Evolutionary conservation across 192 early-diverging fungal species (phyloP), one percentile per base, ranked within the genome.

Genomic region (Lobosporangium transversale): DNA sequence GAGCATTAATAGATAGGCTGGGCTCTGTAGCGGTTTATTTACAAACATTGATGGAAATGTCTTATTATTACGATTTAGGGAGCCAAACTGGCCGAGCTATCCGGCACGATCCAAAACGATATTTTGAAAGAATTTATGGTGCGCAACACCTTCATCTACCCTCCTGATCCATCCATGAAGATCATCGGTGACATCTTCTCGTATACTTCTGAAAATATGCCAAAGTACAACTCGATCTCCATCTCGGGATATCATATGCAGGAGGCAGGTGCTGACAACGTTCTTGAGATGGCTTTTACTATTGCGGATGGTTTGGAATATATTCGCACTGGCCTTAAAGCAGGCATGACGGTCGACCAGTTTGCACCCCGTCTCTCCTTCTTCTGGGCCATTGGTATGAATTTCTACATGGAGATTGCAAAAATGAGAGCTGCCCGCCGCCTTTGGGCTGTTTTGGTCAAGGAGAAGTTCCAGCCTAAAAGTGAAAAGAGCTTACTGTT

Each of bases 81-180:
- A 27, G 89, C 92, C 6, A 82, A 88, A 74, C 79, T 92, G 54
- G 84, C 83, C 27, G 93, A 95, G 71, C 87, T 95, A 44, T 85
- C 91, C 6, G 94, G 94, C 29, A 95, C 94, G 2, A 91, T 95
- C 66, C 94, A 95, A 78, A 95, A 95, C 78, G 94, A 95, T 73
- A 95, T 95, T 68, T 83, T 95, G 42, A 95, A 95, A 66, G 94
- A 95, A 73, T 95, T 95, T 64, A 96, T 94, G 94, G 94, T 96
- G 59, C 88, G 94, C 53, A 96, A 96, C 75, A 94, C 93, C 17
- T 96, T 96, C 80, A 94, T 96, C 58, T 96, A 96, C 59, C 94
- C 94, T n/a, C 94, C 93, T 0, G 88, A 90, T 54, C 92, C 93
- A 23, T 94, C 92, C 24, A 96, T 96, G 93, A 90, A 86, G 78